These are phyloP conservation scores for Aphanomyces astaci DNA, from an alignment of 352 stramenopile species.

Conservation along the genomic window DNA sequence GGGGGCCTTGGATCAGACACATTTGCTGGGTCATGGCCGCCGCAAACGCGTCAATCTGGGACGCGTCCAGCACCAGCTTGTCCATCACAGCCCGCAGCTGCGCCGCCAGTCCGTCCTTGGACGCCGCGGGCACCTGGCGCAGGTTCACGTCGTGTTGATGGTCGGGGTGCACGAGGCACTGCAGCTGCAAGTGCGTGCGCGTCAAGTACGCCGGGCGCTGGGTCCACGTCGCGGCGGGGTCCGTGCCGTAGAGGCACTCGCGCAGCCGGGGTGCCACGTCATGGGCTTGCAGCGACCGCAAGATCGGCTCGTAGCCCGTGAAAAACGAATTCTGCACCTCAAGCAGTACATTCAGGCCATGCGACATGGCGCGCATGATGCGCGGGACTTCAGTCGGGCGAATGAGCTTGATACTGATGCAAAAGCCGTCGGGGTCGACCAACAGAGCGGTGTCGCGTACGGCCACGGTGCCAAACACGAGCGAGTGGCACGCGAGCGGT, in stretches of 20 bases:
- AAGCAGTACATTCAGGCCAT: conserved; percentile 30
- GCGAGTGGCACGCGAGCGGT: background rate
- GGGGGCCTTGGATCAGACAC: conserved; percentile 72
- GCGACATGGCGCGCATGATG: background rate
- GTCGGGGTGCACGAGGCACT: conserved; percentile 27
- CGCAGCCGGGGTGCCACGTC: conserved; percentile 17
- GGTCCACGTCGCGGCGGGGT: conserved; percentile 27
- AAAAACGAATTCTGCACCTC: conserved; percentile 53
- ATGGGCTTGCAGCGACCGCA: conserved; percentile 35
- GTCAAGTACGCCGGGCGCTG: conserved; percentile 29
- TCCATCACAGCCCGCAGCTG: conserved; percentile 25
- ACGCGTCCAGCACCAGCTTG: conserved; percentile 38
- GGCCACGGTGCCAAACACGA: conserved; percentile 12
- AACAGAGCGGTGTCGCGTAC: background rate
- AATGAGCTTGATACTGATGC: conserved; percentile 2
- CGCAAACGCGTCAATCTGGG: conserved; percentile 56
- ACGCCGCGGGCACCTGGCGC: background rate
- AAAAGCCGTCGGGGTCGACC: background rate
- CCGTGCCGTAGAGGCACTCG: background rate
- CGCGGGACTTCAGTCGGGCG: background rate
- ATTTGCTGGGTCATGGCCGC: conserved; percentile 60
- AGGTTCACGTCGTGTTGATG: conserved; percentile 37
- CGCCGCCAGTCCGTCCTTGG: conserved; percentile 22
- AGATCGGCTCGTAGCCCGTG: conserved; percentile 39
- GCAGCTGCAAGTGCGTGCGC: background rate